These are phyloP conservation scores for Wickerhamiella infanticola DNA, from an alignment of 1,139 yeast genomes.

Conservation along the genomic window DNA sequence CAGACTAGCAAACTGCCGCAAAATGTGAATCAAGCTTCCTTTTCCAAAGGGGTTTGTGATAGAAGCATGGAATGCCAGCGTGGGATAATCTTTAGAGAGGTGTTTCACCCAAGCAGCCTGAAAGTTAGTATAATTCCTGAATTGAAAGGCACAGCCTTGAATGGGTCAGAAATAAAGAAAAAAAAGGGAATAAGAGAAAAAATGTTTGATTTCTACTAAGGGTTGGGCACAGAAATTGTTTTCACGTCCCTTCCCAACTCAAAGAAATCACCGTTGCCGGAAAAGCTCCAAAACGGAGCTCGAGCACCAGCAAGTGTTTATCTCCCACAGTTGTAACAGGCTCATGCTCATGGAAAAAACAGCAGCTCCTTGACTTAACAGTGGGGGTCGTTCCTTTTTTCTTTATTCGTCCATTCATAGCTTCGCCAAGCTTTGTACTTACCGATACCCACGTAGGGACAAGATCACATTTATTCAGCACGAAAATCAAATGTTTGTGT, in stretches of 20 bases:
- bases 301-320: conserved; percentile 40
- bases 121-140: conserved; percentile 28
- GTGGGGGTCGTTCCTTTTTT: conserved; percentile 21
- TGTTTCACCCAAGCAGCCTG: conserved; percentile 99
- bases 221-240: conserved; percentile 15
- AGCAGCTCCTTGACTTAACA: conserved; percentile 30
- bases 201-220: conserved; percentile 30
- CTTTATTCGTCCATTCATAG: background rate
- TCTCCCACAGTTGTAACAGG: conserved; percentile 97
- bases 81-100: conserved; percentile 80
- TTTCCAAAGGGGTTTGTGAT: conserved; percentile 96
- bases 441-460: conserved; percentile 99
- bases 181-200: background rate
- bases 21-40: conserved; percentile 82
- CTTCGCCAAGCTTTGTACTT: conserved; percentile 31
- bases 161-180: conserved; percentile 3
- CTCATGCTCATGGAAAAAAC: conserved; percentile 37
- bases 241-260: conserved; percentile 24
- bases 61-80: conserved; percentile 95
- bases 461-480: conserved; percentile 90
- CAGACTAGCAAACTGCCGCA: conserved; percentile 81
- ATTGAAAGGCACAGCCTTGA: background rate
- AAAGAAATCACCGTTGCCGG: conserved; percentile 34
- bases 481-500: conserved; percentile 89
- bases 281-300: conserved; percentile 35